phyloP scores from a whole-genome alignment of 2,329 filamentous ascomycete species.

The Amylocarpus encephaloides region DNA sequence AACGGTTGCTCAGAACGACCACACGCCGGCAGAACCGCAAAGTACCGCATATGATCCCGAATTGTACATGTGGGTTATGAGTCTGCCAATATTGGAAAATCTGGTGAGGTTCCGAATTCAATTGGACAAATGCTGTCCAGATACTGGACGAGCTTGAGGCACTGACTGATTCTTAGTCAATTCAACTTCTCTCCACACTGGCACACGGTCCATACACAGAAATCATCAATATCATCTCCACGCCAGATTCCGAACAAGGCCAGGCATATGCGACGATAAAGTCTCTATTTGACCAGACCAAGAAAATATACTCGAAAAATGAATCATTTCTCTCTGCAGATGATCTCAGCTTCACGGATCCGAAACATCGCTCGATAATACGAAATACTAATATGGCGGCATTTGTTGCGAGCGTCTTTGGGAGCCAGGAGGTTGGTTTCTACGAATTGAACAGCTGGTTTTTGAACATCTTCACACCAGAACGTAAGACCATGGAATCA shows the following conservation, averaged over 20 bases:
- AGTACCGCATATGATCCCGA: slow-evolving; percentile 23
- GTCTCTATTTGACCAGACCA: slow-evolving; percentile 56
- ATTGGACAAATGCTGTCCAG: background rate
- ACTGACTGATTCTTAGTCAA: slow-evolving; percentile 38
- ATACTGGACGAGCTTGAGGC: background rate
- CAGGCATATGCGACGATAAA: slow-evolving; percentile 58
- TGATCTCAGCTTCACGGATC: slow-evolving; percentile 45
- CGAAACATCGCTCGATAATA: slow-evolving; percentile 50
- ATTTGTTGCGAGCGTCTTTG: slow-evolving; percentile 57
- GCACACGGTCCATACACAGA: slow-evolving; percentile 51
- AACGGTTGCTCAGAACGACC: background rate
- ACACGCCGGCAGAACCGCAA: slow-evolving; percentile 1
- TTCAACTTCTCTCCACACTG: slow-evolving; percentile 51
- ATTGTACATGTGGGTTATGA: slow-evolving; percentile 46
- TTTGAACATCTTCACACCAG: slow-evolving; percentile 56
- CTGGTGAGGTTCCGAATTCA: slow-evolving; percentile 38
- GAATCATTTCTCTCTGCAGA: slow-evolving; percentile 44
- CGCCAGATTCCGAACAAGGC: slow-evolving; percentile 48
- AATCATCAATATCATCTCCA: slow-evolving; percentile 49
- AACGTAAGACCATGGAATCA: slow-evolving; percentile 50
- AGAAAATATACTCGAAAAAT: slow-evolving; percentile 52
- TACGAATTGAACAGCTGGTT: slow-evolving; percentile 58
- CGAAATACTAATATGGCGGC: slow-evolving; percentile 59
- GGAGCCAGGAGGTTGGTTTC: slow-evolving; percentile 58
- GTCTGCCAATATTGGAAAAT: slow-evolving; percentile 55